phyloP scores from a whole-genome alignment of 139 green algal species.

The Trebouxia sp. region DNA sequence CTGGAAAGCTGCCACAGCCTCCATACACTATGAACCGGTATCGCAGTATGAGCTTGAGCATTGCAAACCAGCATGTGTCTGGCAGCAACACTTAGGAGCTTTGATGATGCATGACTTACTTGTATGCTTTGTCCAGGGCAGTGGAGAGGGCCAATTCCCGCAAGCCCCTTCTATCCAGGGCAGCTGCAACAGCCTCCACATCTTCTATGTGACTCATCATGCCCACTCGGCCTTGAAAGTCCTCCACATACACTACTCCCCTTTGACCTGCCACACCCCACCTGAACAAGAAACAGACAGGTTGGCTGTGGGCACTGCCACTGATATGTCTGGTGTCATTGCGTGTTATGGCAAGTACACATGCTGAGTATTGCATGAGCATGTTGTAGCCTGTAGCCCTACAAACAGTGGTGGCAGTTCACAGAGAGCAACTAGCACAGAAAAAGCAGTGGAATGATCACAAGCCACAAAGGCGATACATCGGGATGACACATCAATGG shows the following conservation, averaged over 20 bases:
- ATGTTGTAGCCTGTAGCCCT: background rate
- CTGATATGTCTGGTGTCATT: too few species aligned
- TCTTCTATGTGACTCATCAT: slow-evolving; percentile 26
- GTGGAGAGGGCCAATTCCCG: slow-evolving; percentile 43
- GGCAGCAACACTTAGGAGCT: too few species aligned
- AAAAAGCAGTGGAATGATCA: background rate
- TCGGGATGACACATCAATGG: background rate
- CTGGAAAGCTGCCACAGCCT: too few species aligned
- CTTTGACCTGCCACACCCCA: slow-evolving; percentile 47
- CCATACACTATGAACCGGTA: too few species aligned
- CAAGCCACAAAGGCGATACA: background rate
- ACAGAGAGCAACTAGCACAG: background rate
- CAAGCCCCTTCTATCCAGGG: slow-evolving; percentile 50
- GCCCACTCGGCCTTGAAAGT: slow-evolving; percentile 21
- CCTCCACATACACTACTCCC: slow-evolving; percentile 44
- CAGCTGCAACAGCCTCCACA: slow-evolving; percentile 44
- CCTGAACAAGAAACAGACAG: background rate
- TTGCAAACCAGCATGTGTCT: too few species aligned
- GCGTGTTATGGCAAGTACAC: too few species aligned
- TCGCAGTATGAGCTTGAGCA: too few species aligned
- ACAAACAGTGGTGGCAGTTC: background rate
- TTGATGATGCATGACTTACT: too few species aligned
- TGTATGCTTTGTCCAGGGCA: slow-evolving; percentile 12
- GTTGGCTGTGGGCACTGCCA: too few species aligned
- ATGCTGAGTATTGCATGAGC: too few species aligned